phyloP scores from a whole-genome alignment of 2,329 filamentous ascomycete species.

The Fusarium hainanense region DNA sequence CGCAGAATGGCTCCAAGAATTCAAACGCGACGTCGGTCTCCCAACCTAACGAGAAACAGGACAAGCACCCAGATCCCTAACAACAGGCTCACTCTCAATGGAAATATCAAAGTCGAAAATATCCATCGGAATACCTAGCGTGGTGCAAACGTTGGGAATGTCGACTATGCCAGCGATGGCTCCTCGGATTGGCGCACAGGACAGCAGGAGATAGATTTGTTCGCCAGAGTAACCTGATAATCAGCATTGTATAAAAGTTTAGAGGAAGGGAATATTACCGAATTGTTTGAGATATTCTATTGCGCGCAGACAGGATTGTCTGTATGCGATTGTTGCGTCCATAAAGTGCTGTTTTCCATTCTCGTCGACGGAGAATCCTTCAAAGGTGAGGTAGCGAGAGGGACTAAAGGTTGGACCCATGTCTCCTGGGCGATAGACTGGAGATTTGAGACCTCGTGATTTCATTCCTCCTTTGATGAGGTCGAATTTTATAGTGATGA shows the following conservation, averaged over 20 bases:
- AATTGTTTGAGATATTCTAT: slow-evolving; percentile 54
- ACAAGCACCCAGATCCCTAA: slow-evolving; percentile 45
- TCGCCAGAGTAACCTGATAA: slow-evolving; percentile 66
- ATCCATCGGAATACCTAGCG: slow-evolving; percentile 87
- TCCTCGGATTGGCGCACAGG: slow-evolving; percentile 87
- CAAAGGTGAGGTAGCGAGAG: slow-evolving; percentile 47
- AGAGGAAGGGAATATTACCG: slow-evolving; percentile 25
- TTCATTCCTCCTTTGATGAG: slow-evolving; percentile 85
- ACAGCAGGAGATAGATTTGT: slow-evolving; percentile 87
- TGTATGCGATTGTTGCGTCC: slow-evolving; percentile 86
- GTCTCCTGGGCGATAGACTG: slow-evolving; percentile 85
- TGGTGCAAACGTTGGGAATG: slow-evolving; percentile 91
- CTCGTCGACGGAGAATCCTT: slow-evolving; percentile 91
- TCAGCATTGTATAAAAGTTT: background rate
- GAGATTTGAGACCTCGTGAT: slow-evolving; percentile 81
- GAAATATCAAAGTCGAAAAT: slow-evolving; percentile 95
- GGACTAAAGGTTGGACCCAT: slow-evolving; percentile 38
- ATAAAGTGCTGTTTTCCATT: slow-evolving; percentile 89
- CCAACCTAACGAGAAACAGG: slow-evolving; percentile 26
- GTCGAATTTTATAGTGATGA: slow-evolving; percentile 90
- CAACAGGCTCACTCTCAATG: slow-evolving; percentile 65
- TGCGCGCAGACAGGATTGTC: slow-evolving; percentile 76
- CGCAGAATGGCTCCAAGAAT: slow-evolving; percentile 36
- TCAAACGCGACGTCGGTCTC: slow-evolving; percentile 39
- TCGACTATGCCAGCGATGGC: slow-evolving; percentile 91